These are phyloP conservation scores for Rhododendron ferrugineum DNA, from an alignment of 148 eudicot genomes.

Conservation along the genomic window DNA sequence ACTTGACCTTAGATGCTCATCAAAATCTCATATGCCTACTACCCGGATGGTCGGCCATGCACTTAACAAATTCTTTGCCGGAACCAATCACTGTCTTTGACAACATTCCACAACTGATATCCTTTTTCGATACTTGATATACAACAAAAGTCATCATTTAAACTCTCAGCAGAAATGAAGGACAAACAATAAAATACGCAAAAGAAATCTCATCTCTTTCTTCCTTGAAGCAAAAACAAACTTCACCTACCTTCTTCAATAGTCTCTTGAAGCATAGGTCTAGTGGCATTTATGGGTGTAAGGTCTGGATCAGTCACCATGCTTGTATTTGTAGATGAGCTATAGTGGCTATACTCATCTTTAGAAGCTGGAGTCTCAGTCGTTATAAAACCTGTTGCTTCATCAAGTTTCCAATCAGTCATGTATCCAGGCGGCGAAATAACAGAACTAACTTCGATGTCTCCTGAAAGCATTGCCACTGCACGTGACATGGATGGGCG, in stretches of 20 bases:
- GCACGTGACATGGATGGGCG: constrained; percentile 91
- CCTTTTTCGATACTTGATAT: background rate
- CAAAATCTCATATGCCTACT: background rate
- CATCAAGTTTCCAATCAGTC: constrained; percentile 60
- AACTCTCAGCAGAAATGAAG: background rate
- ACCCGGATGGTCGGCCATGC: background rate
- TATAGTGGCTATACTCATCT: background rate
- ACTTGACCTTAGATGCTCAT: background rate
- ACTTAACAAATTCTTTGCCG: background rate
- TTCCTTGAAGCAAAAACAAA: too few species aligned
- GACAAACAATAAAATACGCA: background rate
- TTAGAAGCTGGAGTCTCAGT: constrained; percentile 20
- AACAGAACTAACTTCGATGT: constrained; percentile 45
- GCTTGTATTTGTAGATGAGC: constrained; percentile 25
- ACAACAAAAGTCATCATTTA: too few species aligned
- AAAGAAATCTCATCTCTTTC: background rate
- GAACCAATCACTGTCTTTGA: too few species aligned
- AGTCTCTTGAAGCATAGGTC: constrained; percentile 20
- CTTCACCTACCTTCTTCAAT: constrained; percentile 28
- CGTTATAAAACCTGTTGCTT: constrained; percentile 35
- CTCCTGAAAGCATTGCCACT: constrained; percentile 76
- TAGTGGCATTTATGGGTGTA: constrained; percentile 22
- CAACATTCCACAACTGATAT: background rate
- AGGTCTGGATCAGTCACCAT: constrained; percentile 8
- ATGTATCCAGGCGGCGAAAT: constrained; percentile 71